These are phyloP conservation scores for Penicillium fuscoglaucum DNA, from an alignment of 2,329 filamentous ascomycete species.

Conservation along the genomic window DNA sequence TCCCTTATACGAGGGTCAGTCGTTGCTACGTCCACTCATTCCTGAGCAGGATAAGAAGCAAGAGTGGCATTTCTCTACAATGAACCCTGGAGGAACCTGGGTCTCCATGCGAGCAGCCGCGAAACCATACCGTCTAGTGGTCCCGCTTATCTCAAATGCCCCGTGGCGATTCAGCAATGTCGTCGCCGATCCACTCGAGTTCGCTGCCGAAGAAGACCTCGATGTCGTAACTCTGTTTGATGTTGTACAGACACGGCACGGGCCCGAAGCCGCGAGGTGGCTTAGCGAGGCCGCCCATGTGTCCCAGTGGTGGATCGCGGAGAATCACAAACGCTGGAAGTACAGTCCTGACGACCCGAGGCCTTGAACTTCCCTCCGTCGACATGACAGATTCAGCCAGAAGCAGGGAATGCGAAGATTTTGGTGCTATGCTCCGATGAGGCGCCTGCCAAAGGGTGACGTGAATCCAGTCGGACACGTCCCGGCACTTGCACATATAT, in stretches of 20 bases:
- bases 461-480: background rate
- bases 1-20: constrained; percentile 51
- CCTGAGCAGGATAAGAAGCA: constrained; percentile 34
- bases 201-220: constrained; percentile 34
- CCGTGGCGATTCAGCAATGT: constrained; percentile 40
- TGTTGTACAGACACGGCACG: constrained; percentile 29
- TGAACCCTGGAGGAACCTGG: constrained; percentile 49
- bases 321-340: constrained; percentile 29
- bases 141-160: constrained; percentile 76
- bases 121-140: constrained; percentile 67
- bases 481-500: background rate
- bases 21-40: constrained; percentile 46
- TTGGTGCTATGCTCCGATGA: background rate
- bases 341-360: constrained; percentile 12
- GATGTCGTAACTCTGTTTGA: constrained; percentile 30
- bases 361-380: background rate
- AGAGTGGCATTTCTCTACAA: constrained; percentile 38
- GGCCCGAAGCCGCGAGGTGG: constrained; percentile 39
- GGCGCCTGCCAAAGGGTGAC: background rate
- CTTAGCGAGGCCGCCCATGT: constrained; percentile 37
- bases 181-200: constrained; percentile 38
- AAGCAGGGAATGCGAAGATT: background rate
- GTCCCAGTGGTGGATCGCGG: constrained; percentile 44
- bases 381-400: background rate
- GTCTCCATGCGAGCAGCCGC: constrained; percentile 70